phyloP scores from a whole-genome alignment of 2,329 filamentous ascomycete genomes.

The Aspergillus viridinutans region DNA sequence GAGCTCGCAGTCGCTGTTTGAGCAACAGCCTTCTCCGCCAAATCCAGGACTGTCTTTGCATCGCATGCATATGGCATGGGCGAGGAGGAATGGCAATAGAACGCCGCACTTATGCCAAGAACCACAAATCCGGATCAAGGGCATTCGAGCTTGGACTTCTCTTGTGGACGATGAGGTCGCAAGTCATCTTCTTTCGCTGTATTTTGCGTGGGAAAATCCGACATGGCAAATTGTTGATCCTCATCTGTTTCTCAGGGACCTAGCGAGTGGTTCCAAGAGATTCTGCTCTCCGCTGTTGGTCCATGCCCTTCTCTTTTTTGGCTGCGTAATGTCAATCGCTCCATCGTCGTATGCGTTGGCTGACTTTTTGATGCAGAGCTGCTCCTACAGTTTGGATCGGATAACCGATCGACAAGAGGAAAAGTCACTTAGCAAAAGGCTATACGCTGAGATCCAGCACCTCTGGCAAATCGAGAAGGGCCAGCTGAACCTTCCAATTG shows the following conservation, averaged over 20 bases:
- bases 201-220: constrained; percentile 24
- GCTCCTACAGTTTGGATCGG: constrained; percentile 18
- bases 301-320: constrained; percentile 18
- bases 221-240: constrained; percentile 22
- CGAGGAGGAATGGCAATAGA: constrained; percentile 1
- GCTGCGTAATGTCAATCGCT: constrained; percentile 13
- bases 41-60: constrained; percentile 10
- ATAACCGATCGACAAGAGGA: constrained; percentile 21
- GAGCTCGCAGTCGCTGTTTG: constrained; percentile 4
- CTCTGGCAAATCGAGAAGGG: constrained; percentile 17
- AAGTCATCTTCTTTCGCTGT: constrained; percentile 20
- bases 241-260: constrained; percentile 15
- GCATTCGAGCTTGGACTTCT: constrained; percentile 17
- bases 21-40: constrained; percentile 4
- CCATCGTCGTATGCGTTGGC: background rate
- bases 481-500: constrained; percentile 10
- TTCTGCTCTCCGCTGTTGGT: constrained; percentile 20
- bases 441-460: constrained; percentile 17
- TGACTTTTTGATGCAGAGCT: constrained; percentile 14
- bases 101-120: constrained; percentile 4
- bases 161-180: constrained; percentile 18
- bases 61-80: constrained; percentile 14
- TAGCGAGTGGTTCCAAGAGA: constrained; percentile 11
- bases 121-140: constrained; percentile 11
- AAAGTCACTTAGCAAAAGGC: constrained; percentile 16